Base-by-base conservation (phyloP, 768 basidiomycete genomes). In the Podaxis sp. region DNA sequence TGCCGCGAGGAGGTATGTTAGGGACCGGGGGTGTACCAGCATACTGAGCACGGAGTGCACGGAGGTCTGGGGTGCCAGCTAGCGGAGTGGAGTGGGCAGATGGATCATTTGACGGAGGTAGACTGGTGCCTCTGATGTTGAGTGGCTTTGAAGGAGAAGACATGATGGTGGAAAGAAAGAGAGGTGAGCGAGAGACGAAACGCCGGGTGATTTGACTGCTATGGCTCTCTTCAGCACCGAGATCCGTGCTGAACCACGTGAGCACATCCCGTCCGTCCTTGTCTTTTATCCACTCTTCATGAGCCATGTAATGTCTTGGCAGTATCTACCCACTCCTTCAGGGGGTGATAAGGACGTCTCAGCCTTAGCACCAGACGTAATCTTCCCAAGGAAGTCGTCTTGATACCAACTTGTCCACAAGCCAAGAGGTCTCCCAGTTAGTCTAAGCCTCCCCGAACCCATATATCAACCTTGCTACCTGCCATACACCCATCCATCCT, bases 11-110 rank as follows among this genome's bases (percentile, higher is more conserved):
- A 9, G 86, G 85, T 25, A 87, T 85, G 63, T 83, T 82, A 21
- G 88, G 79, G 0, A 77, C 74, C 14, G 87, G 86, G 44, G 71
- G 86, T 5, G 82, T 82, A 14, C 82, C 83, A 5, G 74, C 68
- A 65, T 87, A 90, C 60, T 84, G 84, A 18, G 86, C 85, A 2
- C 89, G 83, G n/a, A 90, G 74, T 13, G 78, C 75, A 36, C 83
- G 81, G 61, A 89, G 72, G 66, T 87, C 84, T 5, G 90, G 87
- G 18, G 89, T 88, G 47, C 86, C 86, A 13, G 76, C 65, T 1
- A 79, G 77, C 5, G 70, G 64, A 63, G 44, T 72, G 68, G 69
- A 55, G 21, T 63, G 57, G 50, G 48, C 68, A 25, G 70, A 67
- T 16, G 53, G 55, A 23, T 61, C 48, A 55, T 67, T 70, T 23